Conservation (phyloP, 2,329 filamentous ascomycete genomes). For the Pyricularia grisea region DNA sequence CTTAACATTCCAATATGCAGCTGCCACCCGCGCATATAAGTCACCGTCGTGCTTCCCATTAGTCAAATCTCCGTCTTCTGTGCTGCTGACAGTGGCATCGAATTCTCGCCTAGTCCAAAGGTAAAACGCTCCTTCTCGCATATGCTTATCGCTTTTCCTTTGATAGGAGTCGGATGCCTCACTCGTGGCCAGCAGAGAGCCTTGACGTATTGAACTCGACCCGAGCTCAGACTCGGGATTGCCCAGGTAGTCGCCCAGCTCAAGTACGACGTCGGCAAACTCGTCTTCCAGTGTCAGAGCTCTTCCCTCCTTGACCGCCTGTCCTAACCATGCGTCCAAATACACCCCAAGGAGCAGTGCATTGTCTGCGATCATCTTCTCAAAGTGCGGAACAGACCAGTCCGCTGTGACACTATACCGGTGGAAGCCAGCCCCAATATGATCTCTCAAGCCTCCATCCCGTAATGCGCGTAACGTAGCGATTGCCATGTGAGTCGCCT, state of each 20-base stretch:
- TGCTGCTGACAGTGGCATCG: slow-evolving; percentile 51
- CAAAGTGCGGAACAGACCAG: slow-evolving; percentile 93
- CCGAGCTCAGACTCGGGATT: neutral
- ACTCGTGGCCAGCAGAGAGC: slow-evolving; percentile 75
- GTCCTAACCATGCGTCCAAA: slow-evolving; percentile 70
- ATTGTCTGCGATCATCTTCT: slow-evolving; percentile 95
- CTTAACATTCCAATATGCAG: slow-evolving; percentile 75
- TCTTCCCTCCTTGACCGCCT: slow-evolving; percentile 14
- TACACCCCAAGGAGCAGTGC: slow-evolving; percentile 76
- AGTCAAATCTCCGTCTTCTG: neutral
- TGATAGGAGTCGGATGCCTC: slow-evolving; percentile 85
- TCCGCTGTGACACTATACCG: slow-evolving; percentile 85
- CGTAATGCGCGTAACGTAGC: slow-evolving; percentile 69
- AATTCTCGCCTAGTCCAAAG: slow-evolving; percentile 89
- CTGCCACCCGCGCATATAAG: slow-evolving; percentile 62
- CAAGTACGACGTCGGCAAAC: slow-evolving; percentile 68
- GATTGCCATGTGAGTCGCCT: slow-evolving; percentile 69
- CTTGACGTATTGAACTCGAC: slow-evolving; percentile 53
- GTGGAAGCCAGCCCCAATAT: slow-evolving; percentile 46
- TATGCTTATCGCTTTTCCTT: slow-evolving; percentile 64
- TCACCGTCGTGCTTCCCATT: slow-evolving; percentile 27
- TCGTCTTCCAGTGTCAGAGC: slow-evolving; percentile 42
- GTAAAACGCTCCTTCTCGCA: slow-evolving; percentile 88
- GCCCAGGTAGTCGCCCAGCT: slow-evolving; percentile 81
- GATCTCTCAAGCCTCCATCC: slow-evolving; percentile 44